Evolutionary conservation across 2,329 filamentous ascomycete species (phyloP).

Genomic region (Colletotrichum agaves): DNA sequence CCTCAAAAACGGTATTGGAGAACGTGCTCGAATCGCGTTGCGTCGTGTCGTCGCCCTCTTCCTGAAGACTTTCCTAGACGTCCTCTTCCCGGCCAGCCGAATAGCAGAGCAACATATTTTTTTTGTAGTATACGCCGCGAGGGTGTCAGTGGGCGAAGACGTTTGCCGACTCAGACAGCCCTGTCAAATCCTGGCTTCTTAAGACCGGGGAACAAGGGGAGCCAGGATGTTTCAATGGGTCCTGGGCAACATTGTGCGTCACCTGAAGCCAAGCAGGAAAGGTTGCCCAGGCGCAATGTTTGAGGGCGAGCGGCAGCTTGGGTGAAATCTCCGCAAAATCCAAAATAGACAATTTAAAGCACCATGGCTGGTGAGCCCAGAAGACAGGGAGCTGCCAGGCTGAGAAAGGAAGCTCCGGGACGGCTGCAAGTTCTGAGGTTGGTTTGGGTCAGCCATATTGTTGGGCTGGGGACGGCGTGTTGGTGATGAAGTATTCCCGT

Average conservation of each 20-base stretch:
- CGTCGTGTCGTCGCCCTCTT: slow-evolving; percentile 2
- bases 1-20: neutral
- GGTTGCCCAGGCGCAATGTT: slow-evolving; percentile 4
- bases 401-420: slow-evolving; percentile 3
- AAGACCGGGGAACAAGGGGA: slow-evolving; percentile 9
- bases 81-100: neutral
- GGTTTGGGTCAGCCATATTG: slow-evolving; percentile 24
- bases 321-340: slow-evolving; percentile 18
- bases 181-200: slow-evolving; percentile 13
- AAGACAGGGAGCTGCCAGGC: slow-evolving; percentile 28
- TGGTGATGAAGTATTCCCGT: neutral
- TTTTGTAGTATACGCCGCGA: neutral
- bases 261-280: slow-evolving; percentile 20
- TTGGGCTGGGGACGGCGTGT: slow-evolving; percentile 18
- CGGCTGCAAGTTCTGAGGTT: slow-evolving; percentile 6
- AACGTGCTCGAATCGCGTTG: neutral
- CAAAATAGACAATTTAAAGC: slow-evolving; percentile 33
- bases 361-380: slow-evolving; percentile 18
- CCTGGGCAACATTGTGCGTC: slow-evolving; percentile 17
- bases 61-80: neutral
- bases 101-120: neutral
- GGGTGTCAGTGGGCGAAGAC: slow-evolving; percentile 10
- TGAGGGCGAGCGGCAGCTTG: slow-evolving; percentile 1
- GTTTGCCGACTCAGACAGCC: slow-evolving; percentile 21
- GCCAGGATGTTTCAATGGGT: slow-evolving; percentile 12